Percentiles rank a stretch among this genome's conserved stretches.
Conservation (phyloP, 2,329 filamentous ascomycete genomes). For the Aspergillus texensis region DNA sequence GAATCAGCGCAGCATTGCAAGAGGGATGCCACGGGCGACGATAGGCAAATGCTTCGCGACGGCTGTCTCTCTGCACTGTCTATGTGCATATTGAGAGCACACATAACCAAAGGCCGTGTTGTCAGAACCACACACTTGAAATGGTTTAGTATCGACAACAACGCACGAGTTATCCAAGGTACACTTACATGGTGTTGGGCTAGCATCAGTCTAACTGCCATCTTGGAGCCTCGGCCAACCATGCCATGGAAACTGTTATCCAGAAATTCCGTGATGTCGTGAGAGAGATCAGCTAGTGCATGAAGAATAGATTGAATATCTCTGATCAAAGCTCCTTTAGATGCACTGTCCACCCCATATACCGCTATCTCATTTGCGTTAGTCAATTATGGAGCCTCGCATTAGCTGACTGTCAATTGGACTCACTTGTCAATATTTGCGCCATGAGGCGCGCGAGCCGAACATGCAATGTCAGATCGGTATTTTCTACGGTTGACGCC, state of each 20-base stretch:
- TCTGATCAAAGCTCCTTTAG: constrained; percentile 25
- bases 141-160: neutral
- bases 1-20: constrained; percentile 30
- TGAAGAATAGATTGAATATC: constrained; percentile 30
- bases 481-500: constrained; percentile 23
- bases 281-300: constrained; percentile 28
- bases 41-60: constrained; percentile 18
- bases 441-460: constrained; percentile 29
- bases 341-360: constrained; percentile 28
- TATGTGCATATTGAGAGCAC: constrained; percentile 29
- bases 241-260: constrained; percentile 28
- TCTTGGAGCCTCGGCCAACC: constrained; percentile 28
- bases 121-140: constrained; percentile 30
- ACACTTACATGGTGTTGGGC: constrained; percentile 30
- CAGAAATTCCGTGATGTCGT: constrained; percentile 27
- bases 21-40: constrained; percentile 24
- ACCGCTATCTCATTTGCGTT: constrained; percentile 19
- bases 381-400: neutral
- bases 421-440: constrained; percentile 29
- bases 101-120: constrained; percentile 31
- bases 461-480: constrained; percentile 29
- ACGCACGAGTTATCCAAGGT: neutral
- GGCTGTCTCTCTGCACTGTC: constrained; percentile 22
- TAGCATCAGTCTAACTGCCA: constrained; percentile 29
- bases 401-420: no score